Evolutionary conservation across 2,329 filamentous ascomycete species (phyloP), one percentile per base, ranked within the genome.

Genomic region (Xylariaceae sp.): DNA sequence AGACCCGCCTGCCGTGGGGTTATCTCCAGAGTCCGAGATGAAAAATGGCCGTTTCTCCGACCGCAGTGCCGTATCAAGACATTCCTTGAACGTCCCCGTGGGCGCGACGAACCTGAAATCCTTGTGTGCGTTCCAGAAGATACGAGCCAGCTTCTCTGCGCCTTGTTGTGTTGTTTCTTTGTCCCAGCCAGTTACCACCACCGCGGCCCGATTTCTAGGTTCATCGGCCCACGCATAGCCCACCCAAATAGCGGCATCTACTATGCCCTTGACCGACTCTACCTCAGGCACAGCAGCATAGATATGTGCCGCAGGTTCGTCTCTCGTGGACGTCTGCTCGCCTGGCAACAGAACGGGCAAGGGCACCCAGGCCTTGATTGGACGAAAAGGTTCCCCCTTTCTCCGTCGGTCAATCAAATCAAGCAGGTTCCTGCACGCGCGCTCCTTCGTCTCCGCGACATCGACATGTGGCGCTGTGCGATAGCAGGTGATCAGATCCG

Each of bases 151-250:
- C 17, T 56, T 59, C 51, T 72, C 63, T 0, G 71, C 70, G 3
- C 66, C 65, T 1, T 43, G 43, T 0, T 57, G 51, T 2, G 71
- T 61, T 0, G 59, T 56, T 2, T 52, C 44, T 34, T 61, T 45
- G 31, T 72, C 61, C 71, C 71, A 74, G 9, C 72, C 72, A 0
- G 71, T 74, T 1, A 70, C 69, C 4, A 74, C 62, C 3, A 74
- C 63, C 2, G 56, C 67, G 0, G 70, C 72, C 5, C 67, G 62
- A 41, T 74, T 73, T 14, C 72, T 62, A 15, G 69, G 69, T 50
- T 73, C 71, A 42, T 76, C 72, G 0, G 72, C 72, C 72, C 72
- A 75, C 1, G 71, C 67, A 46, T 76, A 76, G 2, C 72, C 72
- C 0, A 75, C 71, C 71, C 72, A 76, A 18, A 75, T 63, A 0